These are phyloP conservation scores for Miscanthus sacchariflorus DNA, from an alignment of 202 grass and related monocot genomes.

Conservation along the genomic window DNA sequence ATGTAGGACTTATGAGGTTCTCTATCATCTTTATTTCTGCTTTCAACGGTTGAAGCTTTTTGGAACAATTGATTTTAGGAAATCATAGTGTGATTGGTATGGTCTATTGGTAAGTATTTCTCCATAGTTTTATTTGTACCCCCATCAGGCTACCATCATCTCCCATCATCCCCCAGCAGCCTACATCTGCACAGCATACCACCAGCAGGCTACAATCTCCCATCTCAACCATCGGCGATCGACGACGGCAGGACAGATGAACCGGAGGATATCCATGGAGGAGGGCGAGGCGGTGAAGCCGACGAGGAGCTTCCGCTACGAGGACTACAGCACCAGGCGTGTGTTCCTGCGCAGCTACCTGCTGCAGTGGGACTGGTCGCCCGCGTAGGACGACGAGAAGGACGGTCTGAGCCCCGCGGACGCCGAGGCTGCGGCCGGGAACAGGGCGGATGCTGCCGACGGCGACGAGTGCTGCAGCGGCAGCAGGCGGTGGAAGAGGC, in stretches of 20 bases:
- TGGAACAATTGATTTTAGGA: too few relatives aligned
- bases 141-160: too few relatives aligned
- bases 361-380: conserved; percentile 70
- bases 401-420: neutral
- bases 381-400: conserved; percentile 23
- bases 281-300: conserved; percentile 51
- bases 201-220: neutral
- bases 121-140: too few relatives aligned
- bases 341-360: conserved; percentile 86
- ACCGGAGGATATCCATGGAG: conserved; percentile 21
- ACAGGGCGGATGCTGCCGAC: neutral
- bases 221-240: neutral
- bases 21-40: too few relatives aligned
- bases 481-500: conserved; percentile 43
- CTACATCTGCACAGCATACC: neutral
- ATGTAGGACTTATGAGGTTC: too few relatives aligned
- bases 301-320: conserved; percentile 78
- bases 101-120: too few relatives aligned
- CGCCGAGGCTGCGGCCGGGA: neutral
- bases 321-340: conserved; percentile 84
- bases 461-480: neutral
- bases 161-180: neutral
- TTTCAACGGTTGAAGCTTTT: too few relatives aligned
- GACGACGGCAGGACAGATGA: neutral
- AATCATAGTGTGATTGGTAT: too few relatives aligned